Conservation (phyloP, 2,329 filamentous ascomycete genomes). For the Fonsecaea pedrosoi region DNA sequence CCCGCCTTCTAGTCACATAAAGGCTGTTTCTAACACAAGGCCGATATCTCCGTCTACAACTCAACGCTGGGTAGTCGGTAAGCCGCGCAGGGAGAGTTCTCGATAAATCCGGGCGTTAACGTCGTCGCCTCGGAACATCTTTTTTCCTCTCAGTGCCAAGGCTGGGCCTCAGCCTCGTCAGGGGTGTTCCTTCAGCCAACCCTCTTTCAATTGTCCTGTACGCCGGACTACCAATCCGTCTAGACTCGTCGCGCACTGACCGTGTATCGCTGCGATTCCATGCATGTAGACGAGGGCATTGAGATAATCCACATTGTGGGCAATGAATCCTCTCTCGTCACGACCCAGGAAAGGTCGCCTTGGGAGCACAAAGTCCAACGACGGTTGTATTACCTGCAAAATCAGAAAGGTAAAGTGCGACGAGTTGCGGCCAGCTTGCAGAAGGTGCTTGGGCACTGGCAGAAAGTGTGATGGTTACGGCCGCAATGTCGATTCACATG, state of each 20-base stretch:
- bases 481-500: not conserved
- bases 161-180: not conserved
- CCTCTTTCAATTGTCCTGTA: not conserved
- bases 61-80: not conserved
- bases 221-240: not conserved
- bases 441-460: slow-evolving; percentile 36
- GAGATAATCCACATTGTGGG: not conserved
- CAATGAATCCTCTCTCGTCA: not conserved
- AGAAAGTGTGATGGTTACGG: slow-evolving; percentile 35
- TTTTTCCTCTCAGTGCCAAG: not conserved
- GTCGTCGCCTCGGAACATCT: not conserved
- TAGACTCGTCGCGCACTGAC: not conserved
- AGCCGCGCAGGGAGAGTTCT: not conserved
- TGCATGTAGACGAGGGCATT: not conserved
- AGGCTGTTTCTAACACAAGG: no score
- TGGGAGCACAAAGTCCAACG: slow-evolving; percentile 14
- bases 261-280: not conserved
- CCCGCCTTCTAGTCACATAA: no score
- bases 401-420: slow-evolving; percentile 39
- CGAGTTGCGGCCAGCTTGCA: slow-evolving; percentile 37
- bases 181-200: not conserved
- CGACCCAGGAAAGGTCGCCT: slow-evolving; percentile 11
- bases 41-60: no score
- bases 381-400: slow-evolving; percentile 17
- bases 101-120: not conserved